Conservation (phyloP, 345 rosid species). For the Camelina hispida region DNA sequence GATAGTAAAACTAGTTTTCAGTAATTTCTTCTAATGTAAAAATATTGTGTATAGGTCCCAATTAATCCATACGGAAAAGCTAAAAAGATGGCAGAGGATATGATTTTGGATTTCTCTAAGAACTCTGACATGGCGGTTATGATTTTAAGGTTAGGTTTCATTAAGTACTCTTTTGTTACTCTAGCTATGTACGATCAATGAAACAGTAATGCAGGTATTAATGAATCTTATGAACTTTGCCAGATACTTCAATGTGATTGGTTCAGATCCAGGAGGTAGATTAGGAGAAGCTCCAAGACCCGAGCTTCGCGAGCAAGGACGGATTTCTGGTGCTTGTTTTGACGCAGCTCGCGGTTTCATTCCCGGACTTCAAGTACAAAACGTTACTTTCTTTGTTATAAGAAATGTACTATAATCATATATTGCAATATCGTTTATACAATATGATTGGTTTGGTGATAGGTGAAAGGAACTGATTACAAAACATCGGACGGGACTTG, state of each 20-base stretch:
- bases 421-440: slow-evolving; percentile 10
- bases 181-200: neutral
- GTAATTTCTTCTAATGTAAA: neutral
- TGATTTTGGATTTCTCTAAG: slow-evolving; percentile 89
- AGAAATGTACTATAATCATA: neutral
- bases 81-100: slow-evolving; percentile 98
- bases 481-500: slow-evolving; percentile 93
- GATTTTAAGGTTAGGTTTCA: slow-evolving; percentile 72
- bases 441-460: slow-evolving; percentile 31
- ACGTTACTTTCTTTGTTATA: neutral
- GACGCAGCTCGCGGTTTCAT: slow-evolving; percentile 98
- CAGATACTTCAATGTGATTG: slow-evolving; percentile 99
- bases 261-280: slow-evolving; percentile 95
- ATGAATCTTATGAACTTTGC: slow-evolving; percentile 18
- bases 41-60: slow-evolving; percentile 54
- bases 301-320: slow-evolving; percentile 95
- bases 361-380: slow-evolving; percentile 74
- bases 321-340: slow-evolving; percentile 97
- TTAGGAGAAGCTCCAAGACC: slow-evolving; percentile 98
- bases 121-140: slow-evolving; percentile 91
- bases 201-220: slow-evolving; percentile 19
- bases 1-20: too few relatives aligned
- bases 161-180: neutral
- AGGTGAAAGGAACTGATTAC: slow-evolving; percentile 98
- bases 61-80: slow-evolving; percentile 99